A percentile compares a stretch with the other conserved stretches of the same genome.
Conservation (phyloP, 2,329 filamentous ascomycete species). For the Penicillium frequentans region DNA sequence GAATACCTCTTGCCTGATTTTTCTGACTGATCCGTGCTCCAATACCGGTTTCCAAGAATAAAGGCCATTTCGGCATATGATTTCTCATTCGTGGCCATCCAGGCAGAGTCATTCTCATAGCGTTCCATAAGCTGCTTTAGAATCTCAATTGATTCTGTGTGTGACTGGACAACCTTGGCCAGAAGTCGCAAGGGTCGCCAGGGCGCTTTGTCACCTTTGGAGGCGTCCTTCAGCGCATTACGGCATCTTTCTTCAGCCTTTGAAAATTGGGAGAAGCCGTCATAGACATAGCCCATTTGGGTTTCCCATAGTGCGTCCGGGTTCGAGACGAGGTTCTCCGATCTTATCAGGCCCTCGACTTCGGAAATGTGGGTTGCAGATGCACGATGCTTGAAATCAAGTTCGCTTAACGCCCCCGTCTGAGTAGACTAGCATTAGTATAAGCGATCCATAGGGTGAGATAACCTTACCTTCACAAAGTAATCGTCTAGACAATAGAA, state of each 20-base stretch:
- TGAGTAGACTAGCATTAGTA: too few species aligned
- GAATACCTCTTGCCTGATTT: not conserved
- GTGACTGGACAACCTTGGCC: slow-evolving; percentile 2
- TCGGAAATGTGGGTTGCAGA: not conserved
- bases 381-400: too few species aligned
- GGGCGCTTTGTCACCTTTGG: slow-evolving; percentile 11
- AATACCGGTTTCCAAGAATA: slow-evolving; percentile 9
- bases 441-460: too few species aligned
- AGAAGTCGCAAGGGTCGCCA: slow-evolving; percentile 26
- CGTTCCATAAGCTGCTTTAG: slow-evolving; percentile 1
- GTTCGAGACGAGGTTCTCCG: not conserved
- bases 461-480: too few species aligned
- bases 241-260: slow-evolving; percentile 23
- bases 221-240: slow-evolving; percentile 8
- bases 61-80: slow-evolving; percentile 13
- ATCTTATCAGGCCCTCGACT: not conserved
- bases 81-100: slow-evolving; percentile 7
- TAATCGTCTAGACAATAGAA: too few species aligned
- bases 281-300: slow-evolving; percentile 23
- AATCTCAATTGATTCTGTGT: slow-evolving; percentile 6
- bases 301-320: slow-evolving; percentile 18
- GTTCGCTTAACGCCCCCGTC: too few species aligned
- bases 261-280: slow-evolving; percentile 8
- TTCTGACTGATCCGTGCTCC: not conserved
- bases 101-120: not conserved